A percentile compares a stretch with the other conserved stretches of the same genome.
phyloP scores from a whole-genome alignment of 2,329 filamentous ascomycete genomes.

The Fusarium sp. region DNA sequence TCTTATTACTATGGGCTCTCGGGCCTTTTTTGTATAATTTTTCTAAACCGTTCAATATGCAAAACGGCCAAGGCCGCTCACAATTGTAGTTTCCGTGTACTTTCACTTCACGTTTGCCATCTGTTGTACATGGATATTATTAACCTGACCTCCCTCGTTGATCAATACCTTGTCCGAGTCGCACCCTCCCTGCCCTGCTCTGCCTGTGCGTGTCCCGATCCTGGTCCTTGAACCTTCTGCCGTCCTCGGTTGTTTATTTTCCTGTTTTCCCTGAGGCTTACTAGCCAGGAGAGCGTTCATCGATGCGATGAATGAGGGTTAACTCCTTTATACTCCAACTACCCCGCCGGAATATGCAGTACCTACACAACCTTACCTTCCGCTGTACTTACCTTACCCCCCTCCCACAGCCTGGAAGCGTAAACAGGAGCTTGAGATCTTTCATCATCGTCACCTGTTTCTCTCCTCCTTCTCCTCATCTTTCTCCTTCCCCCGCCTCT shows the following conservation, averaged over 20 bases:
- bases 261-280: conserved; percentile 9
- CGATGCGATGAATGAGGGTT: background rate
- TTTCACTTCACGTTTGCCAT: background rate
- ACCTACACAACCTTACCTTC: background rate
- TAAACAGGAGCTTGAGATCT: background rate
- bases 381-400: background rate
- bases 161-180: conserved; percentile 24
- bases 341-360: conserved; percentile 13
- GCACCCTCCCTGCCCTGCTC: background rate
- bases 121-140: background rate
- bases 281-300: background rate
- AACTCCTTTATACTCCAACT: conserved; percentile 3
- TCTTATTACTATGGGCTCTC: background rate
- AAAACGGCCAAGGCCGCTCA: background rate
- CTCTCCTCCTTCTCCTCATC: background rate
- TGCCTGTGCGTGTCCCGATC: conserved; percentile 16
- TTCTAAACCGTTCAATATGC: background rate
- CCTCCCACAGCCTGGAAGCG: background rate
- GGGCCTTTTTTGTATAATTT: background rate
- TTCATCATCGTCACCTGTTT: conserved; percentile 1
- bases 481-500: background rate
- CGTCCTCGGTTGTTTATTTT: conserved; percentile 14
- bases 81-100: background rate
- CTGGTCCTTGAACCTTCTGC: conserved; percentile 1
- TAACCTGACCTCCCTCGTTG: conserved; percentile 7